Conservation (phyloP, 2,329 filamentous ascomycete genomes). For the Colletotrichum paranaense region DNA sequence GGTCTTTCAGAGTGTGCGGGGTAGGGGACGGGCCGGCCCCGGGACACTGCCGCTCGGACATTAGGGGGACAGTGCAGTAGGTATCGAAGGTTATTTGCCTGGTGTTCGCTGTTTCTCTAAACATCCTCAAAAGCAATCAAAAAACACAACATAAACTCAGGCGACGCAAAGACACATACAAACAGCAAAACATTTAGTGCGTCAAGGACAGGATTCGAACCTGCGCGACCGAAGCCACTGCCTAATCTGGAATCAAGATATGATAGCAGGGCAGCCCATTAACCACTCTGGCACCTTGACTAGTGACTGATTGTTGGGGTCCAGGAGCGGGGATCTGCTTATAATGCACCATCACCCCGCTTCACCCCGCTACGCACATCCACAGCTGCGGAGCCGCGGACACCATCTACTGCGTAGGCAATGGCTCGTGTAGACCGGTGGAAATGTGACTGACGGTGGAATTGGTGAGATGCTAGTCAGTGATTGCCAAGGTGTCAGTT, state of each 20-base stretch:
- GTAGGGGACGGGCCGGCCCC: too few relatives aligned
- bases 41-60: too few relatives aligned
- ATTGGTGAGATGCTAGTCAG: not conserved
- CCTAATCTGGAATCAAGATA: not conserved
- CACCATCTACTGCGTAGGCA: too few relatives aligned
- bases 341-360: too few relatives aligned
- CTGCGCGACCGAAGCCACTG: conserved; percentile 2
- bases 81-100: too few relatives aligned
- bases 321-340: too few relatives aligned
- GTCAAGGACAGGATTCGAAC: conserved; percentile 2
- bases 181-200: not conserved
- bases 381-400: not conserved
- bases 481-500: not conserved
- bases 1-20: fast-evolving
- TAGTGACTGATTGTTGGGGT: not conserved
- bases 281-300: conserved; percentile 4
- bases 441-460: not conserved
- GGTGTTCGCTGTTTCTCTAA: fast-evolving
- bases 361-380: not conserved
- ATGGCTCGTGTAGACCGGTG: not conserved
- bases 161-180: too few relatives aligned
- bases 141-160: too few relatives aligned
- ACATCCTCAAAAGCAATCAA: too few relatives aligned
- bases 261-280: conserved; percentile 2
- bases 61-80: too few relatives aligned